These are phyloP conservation scores for Globisporangium rhizosaccharum DNA, from an alignment of 352 stramenopile species.

Conservation along the genomic window DNA sequence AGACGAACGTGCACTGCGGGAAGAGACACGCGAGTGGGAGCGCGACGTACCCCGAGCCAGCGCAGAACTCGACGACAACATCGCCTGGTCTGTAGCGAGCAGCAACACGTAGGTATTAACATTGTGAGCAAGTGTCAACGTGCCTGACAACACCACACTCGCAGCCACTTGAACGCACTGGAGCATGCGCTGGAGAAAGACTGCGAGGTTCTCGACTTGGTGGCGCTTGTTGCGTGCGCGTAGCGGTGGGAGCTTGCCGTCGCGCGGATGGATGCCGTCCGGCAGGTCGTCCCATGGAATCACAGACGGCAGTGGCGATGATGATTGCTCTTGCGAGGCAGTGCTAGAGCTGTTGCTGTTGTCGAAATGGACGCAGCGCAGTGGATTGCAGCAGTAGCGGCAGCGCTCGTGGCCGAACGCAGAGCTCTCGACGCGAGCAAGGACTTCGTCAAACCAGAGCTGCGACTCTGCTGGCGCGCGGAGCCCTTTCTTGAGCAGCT, in stretches of 20 bases:
- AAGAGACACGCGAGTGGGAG: conserved; percentile 72
- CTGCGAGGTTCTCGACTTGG: conserved; percentile 73
- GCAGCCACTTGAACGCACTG: conserved; percentile 18
- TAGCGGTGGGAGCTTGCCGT: conserved; percentile 49
- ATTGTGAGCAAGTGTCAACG: not conserved
- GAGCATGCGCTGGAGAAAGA: conserved; percentile 62
- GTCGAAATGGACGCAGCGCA: conserved; percentile 31
- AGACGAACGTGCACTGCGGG: conserved; percentile 64
- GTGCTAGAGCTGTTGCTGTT: not conserved
- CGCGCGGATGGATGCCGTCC: conserved; percentile 57
- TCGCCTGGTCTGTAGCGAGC: conserved; percentile 40
- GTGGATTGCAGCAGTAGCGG: conserved; percentile 57
- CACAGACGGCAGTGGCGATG: conserved; percentile 4
- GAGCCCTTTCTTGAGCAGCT: conserved; percentile 44
- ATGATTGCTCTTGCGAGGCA: not conserved
- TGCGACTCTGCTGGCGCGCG: conserved; percentile 39
- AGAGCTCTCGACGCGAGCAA: conserved; percentile 44
- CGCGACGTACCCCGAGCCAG: conserved; percentile 69
- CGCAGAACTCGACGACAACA: conserved; percentile 80
- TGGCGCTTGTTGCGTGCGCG: conserved; percentile 66
- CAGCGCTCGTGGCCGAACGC: conserved; percentile 25
- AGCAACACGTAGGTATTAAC: not conserved
- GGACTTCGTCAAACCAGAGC: conserved; percentile 72
- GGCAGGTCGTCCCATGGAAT: conserved; percentile 66
- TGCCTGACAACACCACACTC: not conserved